These are phyloP conservation scores for Dictyostelium capitatum DNA, from an alignment of 78 protist species.

Conservation along the genomic window DNA sequence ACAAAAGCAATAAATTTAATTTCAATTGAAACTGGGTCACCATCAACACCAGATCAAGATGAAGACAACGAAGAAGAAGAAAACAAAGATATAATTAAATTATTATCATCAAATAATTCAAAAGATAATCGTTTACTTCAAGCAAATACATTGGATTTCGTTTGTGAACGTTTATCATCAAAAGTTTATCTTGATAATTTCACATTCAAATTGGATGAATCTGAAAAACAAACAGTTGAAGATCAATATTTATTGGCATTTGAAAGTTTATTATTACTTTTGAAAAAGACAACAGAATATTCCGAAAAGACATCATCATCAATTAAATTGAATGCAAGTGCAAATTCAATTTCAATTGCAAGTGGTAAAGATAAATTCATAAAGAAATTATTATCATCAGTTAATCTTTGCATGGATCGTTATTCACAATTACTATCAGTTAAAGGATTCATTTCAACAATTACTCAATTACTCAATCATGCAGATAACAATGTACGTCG, in stretches of 20 bases:
- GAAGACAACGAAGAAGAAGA: background rate
- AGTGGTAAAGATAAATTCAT: conserved; percentile 61
- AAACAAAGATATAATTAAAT: background rate
- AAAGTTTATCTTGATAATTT: conserved; percentile 28
- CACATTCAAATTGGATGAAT: background rate
- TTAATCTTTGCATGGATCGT: conserved; percentile 71
- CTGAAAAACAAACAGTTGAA: conserved; percentile 12
- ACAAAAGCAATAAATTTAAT: background rate
- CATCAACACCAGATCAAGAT: background rate
- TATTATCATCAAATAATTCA: background rate
- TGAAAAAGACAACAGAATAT: conserved; percentile 35
- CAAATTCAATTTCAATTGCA: background rate
- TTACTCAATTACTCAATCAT: conserved; percentile 47
- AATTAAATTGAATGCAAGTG: conserved; percentile 16
- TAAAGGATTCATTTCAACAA: conserved; percentile 55
- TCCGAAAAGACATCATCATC: background rate
- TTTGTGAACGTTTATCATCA: conserved; percentile 37
- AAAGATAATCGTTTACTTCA: conserved; percentile 71
- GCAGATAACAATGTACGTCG: conserved; percentile 74
- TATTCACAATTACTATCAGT: conserved; percentile 56
- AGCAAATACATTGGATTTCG: conserved; percentile 43
- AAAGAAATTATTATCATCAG: conserved; percentile 36
- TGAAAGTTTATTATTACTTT: conserved; percentile 11
- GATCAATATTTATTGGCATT: conserved; percentile 21
- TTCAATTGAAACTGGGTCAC: conserved; percentile 23